Percentiles rank a stretch among this genome's conserved stretches.
Evolutionary conservation across 2,329 filamentous ascomycete genomes (phyloP).

Genomic region (Alternaria arbusti): DNA sequence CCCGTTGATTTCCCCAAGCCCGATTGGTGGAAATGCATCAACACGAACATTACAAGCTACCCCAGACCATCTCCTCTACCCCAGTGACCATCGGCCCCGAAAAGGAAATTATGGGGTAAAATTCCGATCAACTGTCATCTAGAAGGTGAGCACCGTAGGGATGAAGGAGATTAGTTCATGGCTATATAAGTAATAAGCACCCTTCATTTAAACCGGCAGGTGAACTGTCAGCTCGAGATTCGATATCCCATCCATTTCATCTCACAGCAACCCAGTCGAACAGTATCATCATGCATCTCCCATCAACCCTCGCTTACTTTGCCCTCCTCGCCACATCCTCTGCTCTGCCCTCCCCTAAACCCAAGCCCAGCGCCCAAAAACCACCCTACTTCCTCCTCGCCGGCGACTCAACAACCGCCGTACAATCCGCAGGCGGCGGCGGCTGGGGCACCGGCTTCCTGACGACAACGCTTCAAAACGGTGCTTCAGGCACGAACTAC

Average conservation of each 20-base stretch:
- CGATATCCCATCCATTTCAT: background rate
- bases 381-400: slow-evolving; percentile 41
- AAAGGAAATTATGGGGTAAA: background rate
- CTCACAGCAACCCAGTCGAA: background rate
- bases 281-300: slow-evolving; percentile 4
- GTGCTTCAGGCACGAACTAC: slow-evolving; percentile 61
- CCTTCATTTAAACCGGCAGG: background rate
- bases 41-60: background rate
- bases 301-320: background rate
- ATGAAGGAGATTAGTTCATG: background rate
- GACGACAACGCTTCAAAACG: slow-evolving; percentile 50
- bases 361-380: slow-evolving; percentile 5
- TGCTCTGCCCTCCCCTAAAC: background rate
- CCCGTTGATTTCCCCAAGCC: background rate
- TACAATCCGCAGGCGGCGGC: slow-evolving; percentile 29
- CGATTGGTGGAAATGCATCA: slow-evolving; percentile 16
- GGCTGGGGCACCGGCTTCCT: slow-evolving; percentile 67
- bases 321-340: background rate
- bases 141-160: background rate
- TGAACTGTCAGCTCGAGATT: background rate
- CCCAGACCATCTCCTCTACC: background rate
- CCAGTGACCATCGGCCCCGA: background rate
- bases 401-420: slow-evolving; percentile 47
- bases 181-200: background rate
- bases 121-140: background rate